phyloP scores from a whole-genome alignment of 139 green algal species.

The Asterochloris erici region DNA sequence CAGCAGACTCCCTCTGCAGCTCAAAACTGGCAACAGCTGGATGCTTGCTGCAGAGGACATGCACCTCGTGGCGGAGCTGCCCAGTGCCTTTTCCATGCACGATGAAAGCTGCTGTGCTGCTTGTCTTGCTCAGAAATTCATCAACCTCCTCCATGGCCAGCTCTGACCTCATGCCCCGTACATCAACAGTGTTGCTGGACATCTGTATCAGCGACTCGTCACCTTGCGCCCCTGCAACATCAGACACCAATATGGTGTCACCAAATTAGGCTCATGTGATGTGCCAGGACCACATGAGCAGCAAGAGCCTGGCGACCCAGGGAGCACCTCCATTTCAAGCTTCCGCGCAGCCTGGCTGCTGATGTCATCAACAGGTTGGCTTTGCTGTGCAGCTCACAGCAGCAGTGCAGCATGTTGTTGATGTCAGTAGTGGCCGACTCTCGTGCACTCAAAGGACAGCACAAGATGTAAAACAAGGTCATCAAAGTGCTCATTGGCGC shows the following conservation, averaged over 20 bases:
- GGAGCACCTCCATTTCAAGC: neutral
- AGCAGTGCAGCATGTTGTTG: neutral
- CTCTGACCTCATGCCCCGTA: constrained; percentile 28
- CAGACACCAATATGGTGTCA: neutral
- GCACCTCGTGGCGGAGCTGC: constrained; percentile 30
- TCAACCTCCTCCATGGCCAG: constrained; percentile 27
- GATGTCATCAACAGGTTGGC: neutral
- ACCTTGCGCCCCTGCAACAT: neutral
- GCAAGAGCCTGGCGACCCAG: neutral
- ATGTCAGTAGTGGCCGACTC: neutral
- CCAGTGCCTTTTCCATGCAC: constrained; percentile 51
- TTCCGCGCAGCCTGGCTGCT: neutral
- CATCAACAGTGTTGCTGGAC: constrained; percentile 44
- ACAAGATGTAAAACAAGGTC: neutral
- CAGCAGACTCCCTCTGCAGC: neutral
- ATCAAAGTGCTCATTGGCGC: neutral
- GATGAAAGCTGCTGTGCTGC: constrained; percentile 36
- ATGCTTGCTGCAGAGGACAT: constrained; percentile 16
- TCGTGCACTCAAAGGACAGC: neutral
- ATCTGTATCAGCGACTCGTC: constrained; percentile 17
- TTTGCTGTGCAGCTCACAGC: neutral
- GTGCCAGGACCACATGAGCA: neutral
- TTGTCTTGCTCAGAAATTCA: neutral
- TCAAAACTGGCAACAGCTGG: constrained; percentile 13
- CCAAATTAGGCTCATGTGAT: neutral